Conservation (phyloP, 2,329 filamentous ascomycete species). For the Xylariaceae sp. region DNA sequence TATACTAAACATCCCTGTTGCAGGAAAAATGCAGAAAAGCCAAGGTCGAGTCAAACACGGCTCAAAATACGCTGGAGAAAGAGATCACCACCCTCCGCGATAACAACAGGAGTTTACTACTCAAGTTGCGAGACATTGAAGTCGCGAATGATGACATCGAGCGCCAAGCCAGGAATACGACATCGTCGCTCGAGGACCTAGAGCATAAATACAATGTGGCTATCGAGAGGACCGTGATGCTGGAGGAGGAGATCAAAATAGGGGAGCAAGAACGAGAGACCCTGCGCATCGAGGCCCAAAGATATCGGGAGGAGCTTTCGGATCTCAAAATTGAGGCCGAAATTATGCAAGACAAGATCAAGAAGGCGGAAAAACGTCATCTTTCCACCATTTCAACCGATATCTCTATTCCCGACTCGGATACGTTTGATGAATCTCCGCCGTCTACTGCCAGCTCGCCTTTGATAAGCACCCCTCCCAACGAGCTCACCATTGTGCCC, state of each 20-base stretch:
- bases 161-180: constrained; percentile 89
- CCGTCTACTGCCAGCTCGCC: constrained; percentile 84
- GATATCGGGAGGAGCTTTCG: constrained; percentile 82
- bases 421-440: constrained; percentile 71
- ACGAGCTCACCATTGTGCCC: constrained; percentile 54
- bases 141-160: constrained; percentile 98
- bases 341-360: constrained; percentile 89
- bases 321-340: constrained; percentile 94
- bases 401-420: constrained; percentile 60
- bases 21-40: constrained; percentile 95
- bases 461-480: constrained; percentile 81
- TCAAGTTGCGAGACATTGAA: constrained; percentile 88
- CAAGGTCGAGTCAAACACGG: constrained; percentile 78
- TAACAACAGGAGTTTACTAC: constrained; percentile 70
- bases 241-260: constrained; percentile 89
- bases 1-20: constrained; percentile 5
- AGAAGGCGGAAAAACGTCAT: constrained; percentile 59
- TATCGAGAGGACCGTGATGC: constrained; percentile 85
- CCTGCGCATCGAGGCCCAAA: constrained; percentile 84
- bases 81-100: constrained; percentile 92
- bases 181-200: constrained; percentile 91
- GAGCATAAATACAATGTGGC: constrained; percentile 95
- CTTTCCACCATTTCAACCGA: constrained; percentile 57
- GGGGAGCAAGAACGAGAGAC: constrained; percentile 88
- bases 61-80: constrained; percentile 84